phyloP scores from a whole-genome alignment of 441 rosid genomes.

The Gossypium trilobum region DNA sequence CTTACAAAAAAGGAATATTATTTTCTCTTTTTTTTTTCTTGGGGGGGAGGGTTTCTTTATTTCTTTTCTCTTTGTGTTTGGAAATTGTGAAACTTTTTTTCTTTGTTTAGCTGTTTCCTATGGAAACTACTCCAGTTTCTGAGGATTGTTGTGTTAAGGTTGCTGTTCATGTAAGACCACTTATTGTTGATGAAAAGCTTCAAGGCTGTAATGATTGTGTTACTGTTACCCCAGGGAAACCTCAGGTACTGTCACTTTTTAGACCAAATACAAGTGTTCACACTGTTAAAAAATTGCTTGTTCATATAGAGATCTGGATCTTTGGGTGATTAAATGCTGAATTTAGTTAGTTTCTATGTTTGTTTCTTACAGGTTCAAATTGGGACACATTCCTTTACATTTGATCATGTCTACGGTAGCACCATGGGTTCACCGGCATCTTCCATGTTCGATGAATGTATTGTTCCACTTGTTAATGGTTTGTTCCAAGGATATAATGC shows the following conservation, averaged over 20 bases:
- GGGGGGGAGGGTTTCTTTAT: neutral
- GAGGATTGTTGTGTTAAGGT: conserved; percentile 94
- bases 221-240: conserved; percentile 71
- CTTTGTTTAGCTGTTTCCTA: conserved; percentile 18
- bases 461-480: conserved; percentile 78
- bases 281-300: conserved; percentile 10
- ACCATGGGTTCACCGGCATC: conserved; percentile 60
- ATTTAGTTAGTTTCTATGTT: conserved; percentile 10
- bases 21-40: neutral
- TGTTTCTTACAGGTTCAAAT: conserved; percentile 59
- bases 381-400: conserved; percentile 87
- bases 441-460: conserved; percentile 79
- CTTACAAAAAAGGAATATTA: neutral
- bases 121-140: conserved; percentile 50
- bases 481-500: conserved; percentile 97
- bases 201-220: conserved; percentile 97
- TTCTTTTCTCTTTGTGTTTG: conserved; percentile 4
- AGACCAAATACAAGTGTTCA: neutral
- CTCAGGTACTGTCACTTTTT: conserved; percentile 61
- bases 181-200: conserved; percentile 75
- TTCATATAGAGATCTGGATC: conserved; percentile 39
- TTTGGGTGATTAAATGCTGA: conserved; percentile 11
- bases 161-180: conserved; percentile 87
- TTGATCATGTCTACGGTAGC: conserved; percentile 81
- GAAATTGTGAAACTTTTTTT: neutral